A percentile compares a stretch with the other conserved stretches of the same genome.
These are phyloP conservation scores for Malus sylvestris DNA, from an alignment of 306 rosid species.

Conservation along the genomic window DNA sequence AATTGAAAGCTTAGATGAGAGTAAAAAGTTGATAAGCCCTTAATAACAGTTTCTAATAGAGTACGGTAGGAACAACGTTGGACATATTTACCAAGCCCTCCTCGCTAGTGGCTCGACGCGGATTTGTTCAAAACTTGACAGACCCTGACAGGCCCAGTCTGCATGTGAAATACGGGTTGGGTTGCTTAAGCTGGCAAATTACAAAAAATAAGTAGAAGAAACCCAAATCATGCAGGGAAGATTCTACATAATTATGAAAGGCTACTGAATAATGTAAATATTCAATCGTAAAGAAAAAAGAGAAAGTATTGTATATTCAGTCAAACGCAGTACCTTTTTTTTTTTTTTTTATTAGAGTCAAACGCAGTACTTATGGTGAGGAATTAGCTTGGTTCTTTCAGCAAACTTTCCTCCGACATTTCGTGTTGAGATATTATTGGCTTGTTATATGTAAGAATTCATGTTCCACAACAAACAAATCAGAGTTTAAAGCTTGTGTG, in stretches of 20 bases:
- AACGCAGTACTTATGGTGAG: background rate
- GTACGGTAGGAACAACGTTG: background rate
- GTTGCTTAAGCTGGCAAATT: background rate
- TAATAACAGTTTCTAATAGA: background rate
- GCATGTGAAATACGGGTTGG: background rate
- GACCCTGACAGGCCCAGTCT: background rate
- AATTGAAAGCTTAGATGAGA: background rate
- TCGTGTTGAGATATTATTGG: too few relatives aligned
- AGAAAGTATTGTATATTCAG: background rate
- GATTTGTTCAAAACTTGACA: background rate
- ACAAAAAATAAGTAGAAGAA: background rate
- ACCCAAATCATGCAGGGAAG: background rate
- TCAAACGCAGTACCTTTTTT: background rate
- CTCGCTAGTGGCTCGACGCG: background rate
- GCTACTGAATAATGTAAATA: too few relatives aligned
- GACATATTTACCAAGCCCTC: too few relatives aligned
- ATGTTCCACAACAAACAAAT: too few relatives aligned
- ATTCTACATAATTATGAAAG: too few relatives aligned
- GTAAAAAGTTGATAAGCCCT: background rate
- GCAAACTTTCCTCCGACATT: background rate
- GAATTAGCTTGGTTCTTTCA: slow-evolving; percentile 3
- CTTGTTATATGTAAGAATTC: too few relatives aligned
- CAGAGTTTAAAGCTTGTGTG: too few relatives aligned
- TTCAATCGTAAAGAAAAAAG: background rate
- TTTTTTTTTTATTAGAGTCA: too few relatives aligned